Evolutionary conservation across 192 early-diverging fungal genomes (phyloP).

Genomic region (Coemansia asiatica): DNA sequence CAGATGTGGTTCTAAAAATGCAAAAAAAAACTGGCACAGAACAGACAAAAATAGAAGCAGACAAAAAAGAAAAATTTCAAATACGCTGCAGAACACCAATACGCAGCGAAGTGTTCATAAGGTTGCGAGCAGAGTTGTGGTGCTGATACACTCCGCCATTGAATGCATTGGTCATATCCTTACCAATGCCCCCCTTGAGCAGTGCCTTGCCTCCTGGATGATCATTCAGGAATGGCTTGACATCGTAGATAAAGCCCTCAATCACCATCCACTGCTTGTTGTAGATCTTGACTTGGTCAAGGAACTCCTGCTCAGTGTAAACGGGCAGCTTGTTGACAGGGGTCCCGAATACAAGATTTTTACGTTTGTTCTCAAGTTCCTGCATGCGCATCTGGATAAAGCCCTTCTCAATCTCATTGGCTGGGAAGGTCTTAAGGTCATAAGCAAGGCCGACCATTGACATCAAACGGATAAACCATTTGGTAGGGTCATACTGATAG

Average conservation of each 20-base stretch:
- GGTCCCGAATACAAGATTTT: slow-evolving; percentile 71
- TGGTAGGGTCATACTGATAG: slow-evolving; percentile 71
- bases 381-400: slow-evolving; percentile 78
- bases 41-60: not conserved
- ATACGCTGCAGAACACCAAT: slow-evolving; percentile 51
- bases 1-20: no score
- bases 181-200: slow-evolving; percentile 72
- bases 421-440: slow-evolving; percentile 72
- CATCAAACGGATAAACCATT: slow-evolving; percentile 71
- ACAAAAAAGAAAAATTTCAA: not conserved
- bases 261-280: slow-evolving; percentile 78
- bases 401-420: slow-evolving; percentile 80
- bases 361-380: slow-evolving; percentile 63
- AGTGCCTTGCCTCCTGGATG: slow-evolving; percentile 85
- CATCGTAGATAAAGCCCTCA: slow-evolving; percentile 81
- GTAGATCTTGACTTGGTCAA: slow-evolving; percentile 64
- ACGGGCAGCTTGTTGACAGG: slow-evolving; percentile 69
- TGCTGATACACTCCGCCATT: slow-evolving; percentile 92
- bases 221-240: slow-evolving; percentile 77
- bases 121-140: slow-evolving; percentile 82
- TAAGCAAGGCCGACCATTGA: slow-evolving; percentile 66
- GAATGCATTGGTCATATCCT: slow-evolving; percentile 83
- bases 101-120: slow-evolving; percentile 59
- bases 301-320: slow-evolving; percentile 65
- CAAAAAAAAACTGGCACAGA: no score